Percentiles rank a stretch among this genome's conserved stretches.
phyloP scores from a whole-genome alignment of 768 basidiomycete genomes.

The Filobasidium floriforme region DNA sequence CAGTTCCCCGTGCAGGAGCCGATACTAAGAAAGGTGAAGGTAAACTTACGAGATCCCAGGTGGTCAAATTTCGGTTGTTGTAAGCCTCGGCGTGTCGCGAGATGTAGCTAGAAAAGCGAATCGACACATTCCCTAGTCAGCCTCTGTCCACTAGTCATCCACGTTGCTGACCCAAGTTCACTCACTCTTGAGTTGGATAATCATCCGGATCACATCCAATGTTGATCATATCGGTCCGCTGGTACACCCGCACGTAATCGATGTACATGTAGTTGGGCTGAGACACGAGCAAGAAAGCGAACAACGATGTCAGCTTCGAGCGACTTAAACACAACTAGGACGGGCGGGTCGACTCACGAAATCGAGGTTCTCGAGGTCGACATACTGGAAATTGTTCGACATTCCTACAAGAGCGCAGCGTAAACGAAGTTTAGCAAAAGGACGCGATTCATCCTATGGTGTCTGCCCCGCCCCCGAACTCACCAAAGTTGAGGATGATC shows the following conservation, averaged over 20 bases:
- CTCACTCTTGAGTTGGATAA: constrained; percentile 60
- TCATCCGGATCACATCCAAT: constrained; percentile 71
- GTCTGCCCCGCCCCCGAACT: too few species aligned
- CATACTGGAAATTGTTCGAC: constrained; percentile 29
- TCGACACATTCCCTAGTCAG: background rate
- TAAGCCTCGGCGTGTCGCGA: constrained; percentile 56
- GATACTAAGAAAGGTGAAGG: background rate
- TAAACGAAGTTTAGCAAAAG: too few species aligned
- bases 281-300: too few species aligned
- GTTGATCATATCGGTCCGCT: constrained; percentile 59
- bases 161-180: background rate
- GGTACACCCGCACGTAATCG: constrained; percentile 66
- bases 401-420: constrained; percentile 7
- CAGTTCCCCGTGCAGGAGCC: background rate
- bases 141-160: too few species aligned
- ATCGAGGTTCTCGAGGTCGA: constrained; percentile 46
- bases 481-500: constrained; percentile 73
- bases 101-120: constrained; percentile 49
- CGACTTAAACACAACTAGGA: constrained; percentile 53
- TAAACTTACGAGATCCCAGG: constrained; percentile 52
- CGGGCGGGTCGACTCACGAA: constrained; percentile 58
- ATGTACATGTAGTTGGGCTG: constrained; percentile 66
- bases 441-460: too few species aligned
- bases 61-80: constrained; percentile 72
- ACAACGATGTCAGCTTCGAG: constrained; percentile 48